phyloP scores from a whole-genome alignment of 495 filamentous ascomycete species.

The Podospora sp. region DNA sequence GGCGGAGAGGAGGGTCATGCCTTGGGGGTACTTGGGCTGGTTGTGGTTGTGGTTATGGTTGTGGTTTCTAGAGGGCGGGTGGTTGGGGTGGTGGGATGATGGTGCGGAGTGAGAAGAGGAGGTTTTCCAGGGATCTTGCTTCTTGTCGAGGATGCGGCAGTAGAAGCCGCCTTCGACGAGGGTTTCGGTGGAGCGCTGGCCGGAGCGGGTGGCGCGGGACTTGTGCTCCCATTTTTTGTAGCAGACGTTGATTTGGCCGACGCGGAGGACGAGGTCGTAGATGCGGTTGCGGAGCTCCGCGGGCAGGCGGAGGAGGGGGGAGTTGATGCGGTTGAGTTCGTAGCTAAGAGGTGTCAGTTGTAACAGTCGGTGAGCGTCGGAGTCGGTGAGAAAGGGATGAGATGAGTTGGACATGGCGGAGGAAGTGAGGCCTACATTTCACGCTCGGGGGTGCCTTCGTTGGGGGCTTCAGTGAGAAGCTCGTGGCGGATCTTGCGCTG shows the following conservation, averaged over 20 bases:
- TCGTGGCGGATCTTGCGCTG: slow-evolving; percentile 30
- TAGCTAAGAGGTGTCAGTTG: slow-evolving; percentile 18
- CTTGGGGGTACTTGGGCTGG: neutral
- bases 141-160: slow-evolving; percentile 22
- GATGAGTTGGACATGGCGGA: neutral
- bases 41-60: neutral
- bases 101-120: neutral
- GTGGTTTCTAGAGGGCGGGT: neutral
- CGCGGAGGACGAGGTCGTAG: slow-evolving; percentile 36
- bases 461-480: slow-evolving; percentile 23
- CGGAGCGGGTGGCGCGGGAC: slow-evolving; percentile 7
- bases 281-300: slow-evolving; percentile 46
- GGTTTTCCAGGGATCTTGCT: slow-evolving; percentile 29
- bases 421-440: slow-evolving; percentile 26
- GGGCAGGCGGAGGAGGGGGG: slow-evolving; percentile 42
- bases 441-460: slow-evolving; percentile 21
- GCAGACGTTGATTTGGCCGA: slow-evolving; percentile 38
- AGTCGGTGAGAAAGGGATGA: neutral
- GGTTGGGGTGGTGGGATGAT: neutral
- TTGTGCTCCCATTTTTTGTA: slow-evolving; percentile 29
- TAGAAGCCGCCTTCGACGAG: slow-evolving; percentile 29
- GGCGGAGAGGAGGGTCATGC: slow-evolving; percentile 34
- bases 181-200: slow-evolving; percentile 19
- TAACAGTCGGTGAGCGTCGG: neutral
- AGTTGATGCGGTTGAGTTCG: slow-evolving; percentile 29